A percentile compares a stretch with the other conserved stretches of the same genome.
phyloP scores from a whole-genome alignment of 2,329 filamentous ascomycete species.

The Xylariaceae sp. region DNA sequence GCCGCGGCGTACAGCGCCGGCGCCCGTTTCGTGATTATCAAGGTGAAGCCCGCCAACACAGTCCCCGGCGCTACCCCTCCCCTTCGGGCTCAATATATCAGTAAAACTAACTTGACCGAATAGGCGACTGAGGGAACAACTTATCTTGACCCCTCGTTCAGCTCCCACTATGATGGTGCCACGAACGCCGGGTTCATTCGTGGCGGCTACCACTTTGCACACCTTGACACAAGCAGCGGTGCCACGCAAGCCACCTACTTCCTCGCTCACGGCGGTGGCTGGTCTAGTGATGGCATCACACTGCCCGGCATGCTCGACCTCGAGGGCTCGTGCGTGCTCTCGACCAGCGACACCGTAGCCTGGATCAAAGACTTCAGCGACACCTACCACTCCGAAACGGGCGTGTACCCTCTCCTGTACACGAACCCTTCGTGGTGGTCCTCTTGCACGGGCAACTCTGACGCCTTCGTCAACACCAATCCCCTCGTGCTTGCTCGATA shows the following conservation, averaged over 20 bases:
- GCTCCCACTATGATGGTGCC: constrained; percentile 45
- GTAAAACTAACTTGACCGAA: neutral
- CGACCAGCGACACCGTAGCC: constrained; percentile 42
- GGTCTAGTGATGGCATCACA: constrained; percentile 50
- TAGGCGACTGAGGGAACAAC: constrained; percentile 51
- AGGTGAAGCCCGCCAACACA: constrained; percentile 28
- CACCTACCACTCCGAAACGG: constrained; percentile 44
- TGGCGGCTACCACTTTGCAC: constrained; percentile 55
- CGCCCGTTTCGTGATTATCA: constrained; percentile 44
- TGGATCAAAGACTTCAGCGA: constrained; percentile 53
- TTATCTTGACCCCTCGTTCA: constrained; percentile 45
- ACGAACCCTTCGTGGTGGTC: constrained; percentile 52
- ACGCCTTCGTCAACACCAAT: constrained; percentile 42
- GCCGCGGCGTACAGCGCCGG: constrained; percentile 36
- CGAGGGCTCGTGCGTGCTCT: constrained; percentile 47
- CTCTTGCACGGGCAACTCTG: constrained; percentile 48
- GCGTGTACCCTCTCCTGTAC: constrained; percentile 51
- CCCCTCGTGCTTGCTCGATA: constrained; percentile 48
- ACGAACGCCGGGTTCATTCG: constrained; percentile 50
- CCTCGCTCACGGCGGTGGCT: constrained; percentile 50
- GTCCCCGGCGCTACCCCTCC: neutral
- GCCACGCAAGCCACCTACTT: constrained; percentile 50
- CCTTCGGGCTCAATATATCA: neutral
- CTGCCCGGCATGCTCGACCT: constrained; percentile 56
- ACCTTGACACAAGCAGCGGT: constrained; percentile 42